Evolutionary conservation across 495 filamentous ascomycete genomes (phyloP), one percentile per base, ranked within the genome.

Genomic region (Podospora pseudopauciseta): DNA sequence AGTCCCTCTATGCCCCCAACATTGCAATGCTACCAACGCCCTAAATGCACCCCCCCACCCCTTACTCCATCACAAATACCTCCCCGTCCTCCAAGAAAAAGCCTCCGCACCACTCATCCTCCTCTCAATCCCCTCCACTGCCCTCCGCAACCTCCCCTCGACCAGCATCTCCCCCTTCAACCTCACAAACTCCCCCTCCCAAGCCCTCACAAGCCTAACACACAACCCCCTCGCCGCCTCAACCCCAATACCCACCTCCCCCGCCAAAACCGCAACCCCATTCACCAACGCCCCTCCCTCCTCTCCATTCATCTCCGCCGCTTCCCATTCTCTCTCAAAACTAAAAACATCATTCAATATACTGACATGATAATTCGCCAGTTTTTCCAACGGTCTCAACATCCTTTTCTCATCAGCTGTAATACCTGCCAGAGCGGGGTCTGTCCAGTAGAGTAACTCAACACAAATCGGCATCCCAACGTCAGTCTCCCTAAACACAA

Each of bases 271-370:
- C 11, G 62, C 28, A 20, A 71, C 69, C 15, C 69, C 66, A 63
- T 71, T 71, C 3, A 71, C 69, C 65, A 71, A 18, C 34, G 57
- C 65, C 23, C 64, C 69, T 4, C 69, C 69, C 27, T 68, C 49
- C 11, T 28, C 69, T 7, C 30, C 27, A 13, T 67, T 61, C 57
- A 26, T 63, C 65, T 64, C 2, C 3, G 68, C 64, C 1, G 68
- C 64, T 19, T 63, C 34, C 65, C 66, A 71, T 57, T 71, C 69
- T 34, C 69, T 23, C 27, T 71, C 69, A 53, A 71, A 71, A 0
- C 65, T 68, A 30, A 71, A 71, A 27, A 71, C 58, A 44, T 71
- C 69, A 59, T 71, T 71, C 32, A 71, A 63, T 49, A 71, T 71
- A 20, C 65, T 68, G 0, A 71, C 69, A 32, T 71, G 69, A 57